Percentiles rank a stretch among this genome's conserved stretches.
Conservation (phyloP, 371 early-diverging fungal species). For the Dichotomocladium elegans region DNA sequence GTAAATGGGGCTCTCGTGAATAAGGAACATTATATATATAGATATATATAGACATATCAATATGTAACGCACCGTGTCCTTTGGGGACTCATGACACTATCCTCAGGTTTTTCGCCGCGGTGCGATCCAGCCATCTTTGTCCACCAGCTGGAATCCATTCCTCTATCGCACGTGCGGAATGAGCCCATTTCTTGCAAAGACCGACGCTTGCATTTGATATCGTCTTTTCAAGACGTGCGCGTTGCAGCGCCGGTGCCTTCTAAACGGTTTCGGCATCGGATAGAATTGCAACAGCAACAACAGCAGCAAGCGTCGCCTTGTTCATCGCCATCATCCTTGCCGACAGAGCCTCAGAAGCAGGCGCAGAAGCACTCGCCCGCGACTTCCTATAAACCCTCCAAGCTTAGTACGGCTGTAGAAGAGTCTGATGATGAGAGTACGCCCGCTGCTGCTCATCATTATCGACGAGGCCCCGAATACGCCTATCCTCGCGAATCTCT, state of each 20-base stretch:
- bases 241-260: constrained; percentile 15
- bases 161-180: constrained; percentile 3
- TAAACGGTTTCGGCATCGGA: constrained; percentile 12
- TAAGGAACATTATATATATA: too few species aligned
- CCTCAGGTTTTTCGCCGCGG: constrained; percentile 9
- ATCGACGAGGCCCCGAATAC: constrained; percentile 12
- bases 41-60: too few species aligned
- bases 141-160: constrained; percentile 6
- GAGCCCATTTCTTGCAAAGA: background rate
- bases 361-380: too few species aligned
- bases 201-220: background rate
- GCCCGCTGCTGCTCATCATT: too few species aligned
- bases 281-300: background rate
- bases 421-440: too few species aligned
- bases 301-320: background rate
- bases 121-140: constrained; percentile 7
- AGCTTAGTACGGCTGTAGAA: background rate
- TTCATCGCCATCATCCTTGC: background rate
- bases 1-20: too few species aligned
- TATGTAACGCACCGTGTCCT: too few species aligned
- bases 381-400: background rate
- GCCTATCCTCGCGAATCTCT: constrained; percentile 18
- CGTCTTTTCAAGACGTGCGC: constrained; percentile 9
- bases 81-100: too few species aligned
- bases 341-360: background rate